These are phyloP conservation scores for Phlyctochytrium arcticum DNA, from an alignment of 192 early-diverging fungal species.

Conservation along the genomic window DNA sequence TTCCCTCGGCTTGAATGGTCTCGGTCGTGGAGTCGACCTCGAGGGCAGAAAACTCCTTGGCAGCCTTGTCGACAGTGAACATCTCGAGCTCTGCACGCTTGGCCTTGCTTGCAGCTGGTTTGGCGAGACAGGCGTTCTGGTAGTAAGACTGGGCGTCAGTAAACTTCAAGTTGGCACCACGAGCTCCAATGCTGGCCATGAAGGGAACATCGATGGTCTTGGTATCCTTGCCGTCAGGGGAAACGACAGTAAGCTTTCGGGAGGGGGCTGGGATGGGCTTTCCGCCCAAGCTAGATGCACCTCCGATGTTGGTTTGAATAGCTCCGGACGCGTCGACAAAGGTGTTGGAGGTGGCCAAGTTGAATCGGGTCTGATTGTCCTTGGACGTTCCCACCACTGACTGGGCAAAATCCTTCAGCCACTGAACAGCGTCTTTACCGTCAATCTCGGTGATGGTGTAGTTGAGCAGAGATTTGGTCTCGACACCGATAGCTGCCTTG, in stretches of 20 bases:
- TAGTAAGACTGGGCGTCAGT: slow-evolving; percentile 10
- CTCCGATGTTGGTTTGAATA: not conserved
- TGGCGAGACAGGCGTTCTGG: slow-evolving; percentile 11
- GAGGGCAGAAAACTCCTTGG: not conserved
- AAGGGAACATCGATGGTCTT: slow-evolving; percentile 6
- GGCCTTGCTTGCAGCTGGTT: not conserved
- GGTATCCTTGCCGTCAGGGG: slow-evolving; percentile 13
- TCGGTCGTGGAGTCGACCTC: not conserved
- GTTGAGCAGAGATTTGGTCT: slow-evolving; percentile 1
- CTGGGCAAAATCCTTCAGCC: slow-evolving; percentile 1
- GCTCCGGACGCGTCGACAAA: not conserved
- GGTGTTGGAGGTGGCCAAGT: not conserved
- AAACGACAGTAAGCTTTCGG: not conserved
- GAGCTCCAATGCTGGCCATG: slow-evolving; percentile 1
- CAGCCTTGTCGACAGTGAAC: not conserved
- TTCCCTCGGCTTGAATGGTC: slow-evolving; percentile 9
- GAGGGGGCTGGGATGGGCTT: not conserved
- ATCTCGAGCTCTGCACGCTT: not conserved
- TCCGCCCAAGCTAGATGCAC: not conserved
- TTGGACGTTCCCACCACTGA: slow-evolving; percentile 3
- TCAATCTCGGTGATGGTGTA: slow-evolving; percentile 18
- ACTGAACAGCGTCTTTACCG: slow-evolving; percentile 2
- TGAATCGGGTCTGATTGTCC: slow-evolving; percentile 8
- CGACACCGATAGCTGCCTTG: slow-evolving; percentile 2
- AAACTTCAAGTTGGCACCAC: not conserved